Evolutionary conservation across 2,329 filamentous ascomycete species (phyloP).

Genomic region (Arthrobotrys conoides): DNA sequence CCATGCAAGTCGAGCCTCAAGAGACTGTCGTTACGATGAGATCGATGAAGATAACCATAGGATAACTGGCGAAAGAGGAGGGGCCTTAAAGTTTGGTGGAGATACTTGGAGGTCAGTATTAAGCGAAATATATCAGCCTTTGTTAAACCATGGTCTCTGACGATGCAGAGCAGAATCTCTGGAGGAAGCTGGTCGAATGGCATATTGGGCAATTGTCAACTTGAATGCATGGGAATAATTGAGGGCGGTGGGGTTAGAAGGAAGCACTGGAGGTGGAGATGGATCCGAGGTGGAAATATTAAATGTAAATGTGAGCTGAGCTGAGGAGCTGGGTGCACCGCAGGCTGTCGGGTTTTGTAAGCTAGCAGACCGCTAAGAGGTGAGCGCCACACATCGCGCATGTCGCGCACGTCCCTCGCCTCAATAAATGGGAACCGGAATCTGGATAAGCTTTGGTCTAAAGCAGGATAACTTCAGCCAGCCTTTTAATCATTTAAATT

Average conservation of each 20-base stretch:
- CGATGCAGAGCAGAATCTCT: slow-evolving; percentile 46
- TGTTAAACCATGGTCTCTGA: slow-evolving; percentile 22
- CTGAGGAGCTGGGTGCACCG: slow-evolving; percentile 1
- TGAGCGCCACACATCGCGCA: slow-evolving; percentile 36
- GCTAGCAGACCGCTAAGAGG: slow-evolving; percentile 7
- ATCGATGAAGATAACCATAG: slow-evolving; percentile 33
- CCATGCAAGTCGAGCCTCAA: slow-evolving; percentile 36
- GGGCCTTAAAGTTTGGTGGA: slow-evolving; percentile 38
- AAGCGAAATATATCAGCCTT: slow-evolving; percentile 45
- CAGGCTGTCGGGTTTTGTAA: slow-evolving; percentile 14
- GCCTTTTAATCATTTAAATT: too few species aligned
- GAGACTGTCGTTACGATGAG: slow-evolving; percentile 21
- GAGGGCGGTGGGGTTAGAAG: neutral
- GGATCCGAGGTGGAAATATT: neutral
- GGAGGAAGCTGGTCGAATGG: slow-evolving; percentile 45
- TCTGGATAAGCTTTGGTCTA: slow-evolving; percentile 14
- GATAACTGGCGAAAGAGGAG: slow-evolving; percentile 39
- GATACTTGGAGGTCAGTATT: slow-evolving; percentile 30
- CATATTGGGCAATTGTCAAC: slow-evolving; percentile 12
- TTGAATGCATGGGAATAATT: neutral
- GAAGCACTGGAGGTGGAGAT: neutral
- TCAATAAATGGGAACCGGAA: slow-evolving; percentile 17
- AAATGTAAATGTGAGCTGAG: neutral
- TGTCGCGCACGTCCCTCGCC: slow-evolving; percentile 41
- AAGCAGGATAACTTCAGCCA: slow-evolving; percentile 20